Evolutionary conservation across 352 stramenopile species (phyloP), one percentile per base, ranked within the genome.

Genomic region (Pythium insidiosum): DNA sequence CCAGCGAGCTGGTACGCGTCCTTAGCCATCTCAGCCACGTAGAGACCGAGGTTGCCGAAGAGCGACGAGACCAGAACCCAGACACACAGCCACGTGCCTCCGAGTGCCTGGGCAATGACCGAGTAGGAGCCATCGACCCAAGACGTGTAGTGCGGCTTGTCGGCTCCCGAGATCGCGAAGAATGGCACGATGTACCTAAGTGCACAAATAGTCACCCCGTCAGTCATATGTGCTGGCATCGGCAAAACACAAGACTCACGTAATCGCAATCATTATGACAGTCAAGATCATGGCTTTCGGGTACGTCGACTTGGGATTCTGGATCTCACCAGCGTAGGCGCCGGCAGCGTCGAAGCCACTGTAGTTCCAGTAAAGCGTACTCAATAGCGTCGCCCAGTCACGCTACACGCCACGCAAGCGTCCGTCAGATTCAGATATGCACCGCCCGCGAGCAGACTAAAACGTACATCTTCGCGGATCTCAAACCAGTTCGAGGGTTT

Each of bases 291-390:
- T 88, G 9, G 79, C 82, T 10, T 56, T 63, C 13, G 82, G 78
- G 47, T 89, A 90, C 47, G 71, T 88, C 6, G 56, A 70, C 37
- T 79, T 75, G 2, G 78, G 80, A 13, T 69, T 72, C 18, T 79
- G 57, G 28, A 97, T 92, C 59, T 98, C 93, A 18, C 74, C 85
- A 7, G 91, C 89, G 62, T 97, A 98, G 2, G 74, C 81, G 7
- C 84, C 88, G 0, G 86, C 92, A n/a, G 66, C 75, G 52, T 98
- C 95, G 53, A 97, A 98, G 19, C 84, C 92, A 53, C 96, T 98
- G 47, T 98, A 88, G 66, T 95, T 97, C 94, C 94, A 98, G 61
- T 98, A 98, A 18, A 98, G 56, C 22, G 96, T 89, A 57, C 96
- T 98, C 7, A 98, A 39, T 16, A 95, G 90, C 26, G 85, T 75